Base-by-base conservation (phyloP, 495 filamentous ascomycete genomes). In the Melanomma pulvis-pyrius region DNA sequence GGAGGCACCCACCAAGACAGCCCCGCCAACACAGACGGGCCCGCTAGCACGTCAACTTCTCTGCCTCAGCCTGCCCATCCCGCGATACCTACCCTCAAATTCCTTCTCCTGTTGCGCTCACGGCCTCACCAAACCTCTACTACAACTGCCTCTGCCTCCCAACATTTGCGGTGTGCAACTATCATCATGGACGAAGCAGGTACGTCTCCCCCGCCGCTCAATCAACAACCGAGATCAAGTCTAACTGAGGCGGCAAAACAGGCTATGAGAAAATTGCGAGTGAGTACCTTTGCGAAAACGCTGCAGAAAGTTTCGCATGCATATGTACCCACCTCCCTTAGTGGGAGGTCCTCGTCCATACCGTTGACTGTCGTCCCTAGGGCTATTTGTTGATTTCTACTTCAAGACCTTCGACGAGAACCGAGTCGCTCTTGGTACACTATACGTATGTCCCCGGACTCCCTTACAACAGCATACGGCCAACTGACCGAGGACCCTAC, bases 371-470 rank as follows among this genome's bases (percentile, higher is more conserved):
- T 15, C 28, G 26, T 57, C 30, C 22, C 12, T 75, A 97, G 93
- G 83, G 67, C 81, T 93, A 72, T 98, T 98, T 78, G 87, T 91
- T 54, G 62, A 85, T 25, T 93, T 88, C 82, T 98, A 97, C 87
- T 97, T 97, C 82, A 78, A 85, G 60, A 88, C 86, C 54, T 96
- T 97, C 78, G 92, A 96, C 76, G 51, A 63, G 51, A 75, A 89
- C 75, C 88, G 92, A 60, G 65, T 65, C 24, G 67, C 74, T 12
- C 82, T 98, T 25, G 80, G 77, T 1, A 70, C 77, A 52, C 90
- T 97, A 79, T 98, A 98, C 81, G 93, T 96, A 84, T 60, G 83
- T 78, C 65, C 47, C 52, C 25, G 2, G 13, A 11, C 26, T 36
- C 6, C 32, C 22, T 29, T 26, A 21, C 11, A 25, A 4, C 36